Base-by-base conservation (phyloP, 2,329 filamentous ascomycete species). In the Fusarium tricinctum region DNA sequence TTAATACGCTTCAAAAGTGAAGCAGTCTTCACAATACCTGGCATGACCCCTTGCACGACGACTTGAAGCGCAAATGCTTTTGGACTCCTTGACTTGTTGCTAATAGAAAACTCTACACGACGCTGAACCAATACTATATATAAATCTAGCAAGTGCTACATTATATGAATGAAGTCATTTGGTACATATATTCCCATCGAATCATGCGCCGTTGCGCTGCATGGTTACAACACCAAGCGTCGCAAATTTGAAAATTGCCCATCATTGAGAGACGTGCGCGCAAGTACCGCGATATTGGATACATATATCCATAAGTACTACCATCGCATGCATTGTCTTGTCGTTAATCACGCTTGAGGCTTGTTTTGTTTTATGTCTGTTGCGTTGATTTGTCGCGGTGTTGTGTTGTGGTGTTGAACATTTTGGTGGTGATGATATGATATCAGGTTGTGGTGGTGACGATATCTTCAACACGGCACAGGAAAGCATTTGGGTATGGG, bases 131-230 rank as follows among this genome's bases (percentile, higher is more conserved):
- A 58, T 28, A 58, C 8, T 13, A 4, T 35, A 12, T 20, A 48
- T 46, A 44, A 19, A 38, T 32, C 12, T 43, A 52, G 40, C 62
- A 52, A 65, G 62, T 32, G 60, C 49, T 65, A 44, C 44, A 6
- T 15, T 13, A 13, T n/a, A 40, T 9, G n/a, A 17, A 53, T 8
- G 8, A 45, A 30, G 8, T 45, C 17, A 10, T 19, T 5, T 13
- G 12, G 39, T 20, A 9, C 12, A 4, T 15, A 13, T 19, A 8
- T n/a, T 7, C 9, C n/a, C 3, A 28, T 13, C 17, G 26, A 19
- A n/a, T 8, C 20, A 30, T 28, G 28, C 19, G 15, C 19, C 7
- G 13, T 15, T 23, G 6, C 14, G 14, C 14, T 6, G 40, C 14
- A 35, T 33, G 22, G n/a, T 9, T 28, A 38, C 35, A 38, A n/a